A percentile compares a stretch with the other conserved stretches of the same genome.
phyloP scores from a whole-genome alignment of 2,329 filamentous ascomycete species.

The Talaromyces sp. region DNA sequence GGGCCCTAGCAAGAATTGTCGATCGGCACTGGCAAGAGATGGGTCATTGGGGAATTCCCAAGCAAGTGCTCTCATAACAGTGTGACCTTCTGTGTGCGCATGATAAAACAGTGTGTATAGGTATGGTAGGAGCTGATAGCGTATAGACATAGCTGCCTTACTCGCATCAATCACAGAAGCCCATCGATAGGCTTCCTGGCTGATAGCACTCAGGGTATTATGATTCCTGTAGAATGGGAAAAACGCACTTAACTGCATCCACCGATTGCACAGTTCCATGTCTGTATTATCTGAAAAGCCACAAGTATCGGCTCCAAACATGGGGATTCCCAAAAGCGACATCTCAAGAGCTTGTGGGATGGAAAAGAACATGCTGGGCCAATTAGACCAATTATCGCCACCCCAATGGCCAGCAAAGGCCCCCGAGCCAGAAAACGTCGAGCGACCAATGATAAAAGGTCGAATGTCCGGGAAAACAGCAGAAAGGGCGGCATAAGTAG shows the following conservation, averaged over 20 bases:
- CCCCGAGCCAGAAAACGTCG: constrained; percentile 76
- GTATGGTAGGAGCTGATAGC: constrained; percentile 72
- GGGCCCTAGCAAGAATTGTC: constrained; percentile 71
- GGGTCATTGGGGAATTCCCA: constrained; percentile 77
- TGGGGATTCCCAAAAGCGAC: constrained; percentile 72
- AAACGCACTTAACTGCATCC: constrained; percentile 74
- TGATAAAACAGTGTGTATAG: constrained; percentile 73
- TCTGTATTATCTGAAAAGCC: constrained; percentile 70
- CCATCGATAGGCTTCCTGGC: constrained; percentile 76
- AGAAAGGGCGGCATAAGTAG: constrained; percentile 72
- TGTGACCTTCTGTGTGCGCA: constrained; percentile 66
- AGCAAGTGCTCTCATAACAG: constrained; percentile 72
- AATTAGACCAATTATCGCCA: constrained; percentile 71
- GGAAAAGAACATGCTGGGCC: constrained; percentile 73
- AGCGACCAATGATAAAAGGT: constrained; percentile 84
- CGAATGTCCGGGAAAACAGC: constrained; percentile 67
- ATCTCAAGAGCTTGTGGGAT: constrained; percentile 78
- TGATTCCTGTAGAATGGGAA: constrained; percentile 80
- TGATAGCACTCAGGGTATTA: constrained; percentile 62
- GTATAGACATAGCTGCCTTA: constrained; percentile 67
- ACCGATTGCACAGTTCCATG: constrained; percentile 71
- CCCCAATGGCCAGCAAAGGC: constrained; percentile 81
- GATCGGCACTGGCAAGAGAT: constrained; percentile 64
- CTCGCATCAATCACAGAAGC: constrained; percentile 64
- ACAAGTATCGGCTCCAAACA: constrained; percentile 72